phyloP scores from a whole-genome alignment of 2,329 filamentous ascomycete species.

The Penicillium capsulatum region DNA sequence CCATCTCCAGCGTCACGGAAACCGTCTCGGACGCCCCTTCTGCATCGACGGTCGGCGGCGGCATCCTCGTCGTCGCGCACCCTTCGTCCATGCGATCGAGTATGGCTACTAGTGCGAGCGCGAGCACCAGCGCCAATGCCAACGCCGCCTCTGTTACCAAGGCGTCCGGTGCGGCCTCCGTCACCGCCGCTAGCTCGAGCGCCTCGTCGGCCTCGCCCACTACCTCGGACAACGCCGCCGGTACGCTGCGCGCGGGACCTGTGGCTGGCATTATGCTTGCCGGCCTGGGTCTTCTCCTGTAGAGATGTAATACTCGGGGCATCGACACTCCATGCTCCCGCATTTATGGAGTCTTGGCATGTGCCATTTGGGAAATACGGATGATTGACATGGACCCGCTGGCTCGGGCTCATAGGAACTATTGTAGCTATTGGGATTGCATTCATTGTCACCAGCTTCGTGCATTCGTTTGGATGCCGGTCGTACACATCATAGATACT shows the following conservation, averaged over 20 bases:
- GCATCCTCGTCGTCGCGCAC: conserved; percentile 19
- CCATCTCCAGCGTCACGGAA: not conserved
- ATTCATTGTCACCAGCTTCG: not conserved
- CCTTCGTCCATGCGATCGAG: conserved; percentile 9
- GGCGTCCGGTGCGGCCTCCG: conserved; percentile 2
- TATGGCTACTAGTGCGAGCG: conserved; percentile 20
- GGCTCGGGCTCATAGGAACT: conserved; percentile 1
- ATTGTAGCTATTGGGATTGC: not conserved
- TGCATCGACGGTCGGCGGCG: conserved; percentile 17
- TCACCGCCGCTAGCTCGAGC: conserved; percentile 5
- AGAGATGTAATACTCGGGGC: not conserved
- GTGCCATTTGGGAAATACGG: not conserved
- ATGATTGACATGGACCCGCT: conserved; percentile 3
- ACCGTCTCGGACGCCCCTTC: not conserved
- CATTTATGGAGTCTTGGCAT: not conserved
- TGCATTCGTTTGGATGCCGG: conserved; percentile 6
- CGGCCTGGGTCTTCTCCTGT: conserved; percentile 19
- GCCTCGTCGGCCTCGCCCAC: conserved; percentile 13
- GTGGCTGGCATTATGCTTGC: conserved; percentile 18
- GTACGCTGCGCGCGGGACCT: conserved; percentile 14
- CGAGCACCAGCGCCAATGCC: conserved; percentile 9
- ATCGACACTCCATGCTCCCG: not conserved
- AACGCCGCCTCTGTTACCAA: conserved; percentile 5
- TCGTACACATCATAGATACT: not conserved
- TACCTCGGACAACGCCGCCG: conserved; percentile 16